Evolutionary conservation across 805 yeast species (phyloP).

Genomic region (Saturnispora hagleri): DNA sequence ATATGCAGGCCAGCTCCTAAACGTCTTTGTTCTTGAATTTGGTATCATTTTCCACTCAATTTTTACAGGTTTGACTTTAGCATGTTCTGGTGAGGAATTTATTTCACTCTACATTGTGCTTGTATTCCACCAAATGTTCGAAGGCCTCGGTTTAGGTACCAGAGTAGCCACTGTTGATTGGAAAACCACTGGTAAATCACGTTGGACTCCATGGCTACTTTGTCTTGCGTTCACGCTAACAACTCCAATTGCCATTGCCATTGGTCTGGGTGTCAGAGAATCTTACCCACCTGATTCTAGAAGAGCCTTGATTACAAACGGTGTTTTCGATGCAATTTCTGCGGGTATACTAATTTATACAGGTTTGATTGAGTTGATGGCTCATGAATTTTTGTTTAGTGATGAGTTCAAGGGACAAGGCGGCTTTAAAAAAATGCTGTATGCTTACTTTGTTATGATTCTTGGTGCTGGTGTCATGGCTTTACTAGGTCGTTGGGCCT

Average conservation of each 20-base stretch:
- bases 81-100: slow-evolving; percentile 73
- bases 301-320: slow-evolving; percentile 54
- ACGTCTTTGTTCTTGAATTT: slow-evolving; percentile 57
- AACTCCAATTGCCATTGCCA: slow-evolving; percentile 69
- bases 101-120: slow-evolving; percentile 59
- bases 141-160: slow-evolving; percentile 79
- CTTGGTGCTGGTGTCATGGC: slow-evolving; percentile 75
- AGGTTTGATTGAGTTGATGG: slow-evolving; percentile 71
- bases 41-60: slow-evolving; percentile 81
- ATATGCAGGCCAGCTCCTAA: slow-evolving; percentile 41
- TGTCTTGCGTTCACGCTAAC: slow-evolving; percentile 43
- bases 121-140: slow-evolving; percentile 73
- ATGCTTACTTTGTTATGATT: slow-evolving; percentile 46
- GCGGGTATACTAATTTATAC: slow-evolving; percentile 73
- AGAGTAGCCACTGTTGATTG: slow-evolving; percentile 51
- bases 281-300: slow-evolving; percentile 51
- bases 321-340: slow-evolving; percentile 66
- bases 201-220: slow-evolving; percentile 50
- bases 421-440: slow-evolving; percentile 41
- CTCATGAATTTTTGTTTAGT: slow-evolving; percentile 60
- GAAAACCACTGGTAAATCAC: slow-evolving; percentile 18
- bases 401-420: slow-evolving; percentile 54
- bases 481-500: slow-evolving; percentile 67
- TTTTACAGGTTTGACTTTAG: slow-evolving; percentile 68
- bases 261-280: slow-evolving; percentile 68